Evolutionary conservation across 176 grass and related monocot species (phyloP), one percentile per base, ranked within the genome.

Genomic region (Oryza brachyantha): DNA sequence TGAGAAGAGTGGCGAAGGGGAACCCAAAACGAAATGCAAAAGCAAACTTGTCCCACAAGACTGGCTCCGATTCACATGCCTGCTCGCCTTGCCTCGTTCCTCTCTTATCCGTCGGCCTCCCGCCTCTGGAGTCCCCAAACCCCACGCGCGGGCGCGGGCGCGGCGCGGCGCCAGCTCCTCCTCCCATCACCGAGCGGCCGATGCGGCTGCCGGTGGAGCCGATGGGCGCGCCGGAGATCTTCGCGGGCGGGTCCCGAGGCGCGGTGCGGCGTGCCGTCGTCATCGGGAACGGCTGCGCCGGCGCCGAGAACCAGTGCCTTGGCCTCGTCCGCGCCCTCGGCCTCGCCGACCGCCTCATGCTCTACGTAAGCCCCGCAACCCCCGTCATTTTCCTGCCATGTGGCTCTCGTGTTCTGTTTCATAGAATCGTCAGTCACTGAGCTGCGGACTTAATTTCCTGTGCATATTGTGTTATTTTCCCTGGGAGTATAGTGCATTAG

Each of bases 291-390:
- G 96, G 92, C 25, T 98, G 91, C 66, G 73, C 90, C 29, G 92
- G 92, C 40, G 83, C 96, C 27, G 90, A 95, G 86, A 93, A 61
- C 79, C 90, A 99, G 90, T 88, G 92, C 67, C 26, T 93, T 12
- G 90, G 96, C 11, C 81, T 98, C 80, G 90, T 94, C 71, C 92
- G 95, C 50, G 95, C 92, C 67, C 90, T 98, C 26, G 88, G 96
- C 58, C 80, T 99, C 22, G 76, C 84, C 13, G 88, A 95, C 60
- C 76, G 88, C 73, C 71, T 91, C 65, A 87, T 63, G 17, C 75
- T 99, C 83, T 95, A 93, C 19, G 96, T 99, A 70, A 93, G 90
- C 61, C 5, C 80, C 21, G 8, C 31, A 0, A 21, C 6, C 13
- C 5, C 10, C 25, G 72, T 70, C 32, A 13, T 70, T 70, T 63